These are phyloP conservation scores for Diaporthe australafricana DNA, from an alignment of 2,329 filamentous ascomycete species.

Conservation along the genomic window DNA sequence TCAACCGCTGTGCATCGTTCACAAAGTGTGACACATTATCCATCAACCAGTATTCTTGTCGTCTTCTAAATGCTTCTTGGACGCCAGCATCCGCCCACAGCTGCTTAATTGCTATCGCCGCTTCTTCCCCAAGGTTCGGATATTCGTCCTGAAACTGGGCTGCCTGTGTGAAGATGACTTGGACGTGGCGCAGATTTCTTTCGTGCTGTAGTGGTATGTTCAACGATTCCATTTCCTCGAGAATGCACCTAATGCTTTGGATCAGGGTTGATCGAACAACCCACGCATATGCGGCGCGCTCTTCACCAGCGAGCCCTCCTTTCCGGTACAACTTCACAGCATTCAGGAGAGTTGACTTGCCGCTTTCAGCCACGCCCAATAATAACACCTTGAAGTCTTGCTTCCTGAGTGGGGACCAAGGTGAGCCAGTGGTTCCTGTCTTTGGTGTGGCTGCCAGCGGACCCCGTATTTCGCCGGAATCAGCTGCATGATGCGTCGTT, in stretches of 20 bases:
- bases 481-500: background rate
- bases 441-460: background rate
- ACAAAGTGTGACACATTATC: background rate
- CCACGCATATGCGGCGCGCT: background rate
- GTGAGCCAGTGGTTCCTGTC: background rate
- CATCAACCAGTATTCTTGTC: background rate
- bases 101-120: background rate
- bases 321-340: background rate
- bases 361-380: background rate
- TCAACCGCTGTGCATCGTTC: background rate
- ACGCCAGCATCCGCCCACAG: background rate
- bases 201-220: background rate
- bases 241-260: background rate
- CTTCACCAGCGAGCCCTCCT: background rate
- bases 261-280: background rate
- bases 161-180: background rate
- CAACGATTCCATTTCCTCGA: background rate
- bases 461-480: background rate
- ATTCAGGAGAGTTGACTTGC: background rate
- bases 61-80: background rate
- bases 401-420: background rate
- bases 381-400: background rate
- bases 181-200: background rate
- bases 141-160: background rate
- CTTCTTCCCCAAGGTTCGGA: background rate